Percentiles rank a stretch among this genome's conserved stretches.
These are phyloP conservation scores for Arthromyces matolae DNA, from an alignment of 768 basidiomycete genomes.

Conservation along the genomic window DNA sequence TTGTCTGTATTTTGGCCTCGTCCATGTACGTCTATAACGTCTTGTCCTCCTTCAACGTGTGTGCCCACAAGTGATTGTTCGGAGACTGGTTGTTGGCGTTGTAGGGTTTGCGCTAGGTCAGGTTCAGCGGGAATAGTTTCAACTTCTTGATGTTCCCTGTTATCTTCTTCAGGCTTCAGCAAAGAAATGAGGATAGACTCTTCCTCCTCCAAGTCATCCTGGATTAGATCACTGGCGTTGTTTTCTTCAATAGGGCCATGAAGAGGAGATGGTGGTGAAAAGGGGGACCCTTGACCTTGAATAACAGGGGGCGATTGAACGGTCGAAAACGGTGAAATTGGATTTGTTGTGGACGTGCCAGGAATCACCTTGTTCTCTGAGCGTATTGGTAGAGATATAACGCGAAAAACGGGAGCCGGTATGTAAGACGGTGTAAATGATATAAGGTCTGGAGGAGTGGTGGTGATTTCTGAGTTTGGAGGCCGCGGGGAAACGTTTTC, in stretches of 20 bases:
- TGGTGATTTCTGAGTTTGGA: no score
- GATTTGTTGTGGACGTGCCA: no score
- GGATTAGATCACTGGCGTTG: neutral
- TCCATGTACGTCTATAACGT: no score
- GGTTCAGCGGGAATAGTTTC: no score
- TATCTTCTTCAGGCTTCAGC: slow-evolving; percentile 1
- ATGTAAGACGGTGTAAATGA: slow-evolving; percentile 41
- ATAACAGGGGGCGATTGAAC: no score
- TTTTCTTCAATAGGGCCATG: neutral
- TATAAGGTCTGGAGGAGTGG: slow-evolving; percentile 29
- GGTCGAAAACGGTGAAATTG: no score
- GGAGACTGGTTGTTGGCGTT: no score
- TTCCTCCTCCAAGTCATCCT: slow-evolving; percentile 8
- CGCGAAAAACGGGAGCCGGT: slow-evolving; percentile 17
- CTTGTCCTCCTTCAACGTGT: no score
- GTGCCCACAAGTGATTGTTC: no score
- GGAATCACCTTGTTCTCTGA: no score
- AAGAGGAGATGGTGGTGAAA: neutral
- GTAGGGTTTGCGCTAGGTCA: no score
- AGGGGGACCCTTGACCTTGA: no score
- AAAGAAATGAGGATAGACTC: slow-evolving; percentile 1
- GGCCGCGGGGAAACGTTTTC: neutral
- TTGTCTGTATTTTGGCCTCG: neutral
- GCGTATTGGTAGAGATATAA: slow-evolving; percentile 15
- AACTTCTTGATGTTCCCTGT: neutral